These are phyloP conservation scores for Penicillium canariense DNA, from an alignment of 495 filamentous ascomycete genomes.

Conservation along the genomic window DNA sequence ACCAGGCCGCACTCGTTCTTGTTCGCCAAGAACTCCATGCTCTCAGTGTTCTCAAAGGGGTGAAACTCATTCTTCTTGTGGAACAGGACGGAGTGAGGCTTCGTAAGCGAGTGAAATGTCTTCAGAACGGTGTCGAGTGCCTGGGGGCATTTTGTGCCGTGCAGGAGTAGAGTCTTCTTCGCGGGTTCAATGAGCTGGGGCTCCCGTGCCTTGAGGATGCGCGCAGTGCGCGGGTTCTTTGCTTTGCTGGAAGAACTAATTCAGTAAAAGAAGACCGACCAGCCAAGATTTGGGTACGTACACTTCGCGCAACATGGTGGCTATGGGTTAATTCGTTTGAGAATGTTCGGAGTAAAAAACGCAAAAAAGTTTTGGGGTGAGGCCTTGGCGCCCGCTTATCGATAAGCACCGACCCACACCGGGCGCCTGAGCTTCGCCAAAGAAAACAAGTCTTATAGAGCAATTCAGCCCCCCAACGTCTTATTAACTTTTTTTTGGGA, in stretches of 20 bases:
- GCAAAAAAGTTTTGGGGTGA: constrained; percentile 35
- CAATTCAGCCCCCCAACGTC: not conserved
- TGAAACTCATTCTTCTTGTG: constrained; percentile 92
- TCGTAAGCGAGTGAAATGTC: constrained; percentile 78
- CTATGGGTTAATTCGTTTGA: constrained; percentile 10
- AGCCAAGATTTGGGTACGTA: constrained; percentile 19
- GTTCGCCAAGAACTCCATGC: constrained; percentile 86
- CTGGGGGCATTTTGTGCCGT: constrained; percentile 75
- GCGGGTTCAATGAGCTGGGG: constrained; percentile 86
- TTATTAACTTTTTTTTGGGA: not conserved
- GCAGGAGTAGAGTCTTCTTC: constrained; percentile 82
- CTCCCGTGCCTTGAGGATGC: constrained; percentile 83
- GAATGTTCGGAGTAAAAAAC: constrained; percentile 26
- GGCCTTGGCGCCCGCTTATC: constrained; percentile 33
- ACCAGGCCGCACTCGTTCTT: constrained; percentile 90
- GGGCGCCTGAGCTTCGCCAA: not conserved
- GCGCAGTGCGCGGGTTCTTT: constrained; percentile 88
- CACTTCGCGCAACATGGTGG: constrained; percentile 40
- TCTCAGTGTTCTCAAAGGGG: constrained; percentile 86
- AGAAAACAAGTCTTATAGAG: not conserved
- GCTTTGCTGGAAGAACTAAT: constrained; percentile 62
- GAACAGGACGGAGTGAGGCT: constrained; percentile 78
- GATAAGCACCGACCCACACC: constrained; percentile 19
- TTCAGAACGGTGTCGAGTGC: constrained; percentile 74
- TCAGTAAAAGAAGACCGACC: not conserved